A percentile compares a stretch with the other conserved stretches of the same genome.
These are phyloP conservation scores for Linderniella brevidens DNA, from an alignment of 257 asterid genomes.

Conservation along the genomic window DNA sequence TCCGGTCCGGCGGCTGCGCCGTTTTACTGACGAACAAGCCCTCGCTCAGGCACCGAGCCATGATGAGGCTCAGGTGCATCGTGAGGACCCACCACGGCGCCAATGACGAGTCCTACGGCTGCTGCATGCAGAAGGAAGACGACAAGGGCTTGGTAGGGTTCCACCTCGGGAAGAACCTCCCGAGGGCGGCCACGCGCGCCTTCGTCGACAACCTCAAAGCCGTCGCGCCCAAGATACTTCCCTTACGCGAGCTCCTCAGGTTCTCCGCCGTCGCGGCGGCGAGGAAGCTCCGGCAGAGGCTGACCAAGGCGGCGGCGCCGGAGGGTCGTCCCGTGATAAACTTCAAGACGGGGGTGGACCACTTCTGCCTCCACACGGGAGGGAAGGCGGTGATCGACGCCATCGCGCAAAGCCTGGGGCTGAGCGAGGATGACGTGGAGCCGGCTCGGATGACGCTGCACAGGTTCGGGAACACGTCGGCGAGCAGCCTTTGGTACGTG, in stretches of 20 bases:
- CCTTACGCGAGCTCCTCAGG: slow-evolving; percentile 39
- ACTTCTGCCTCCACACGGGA: slow-evolving; percentile 82
- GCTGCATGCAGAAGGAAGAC: slow-evolving; percentile 66
- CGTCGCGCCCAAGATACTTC: slow-evolving; percentile 54
- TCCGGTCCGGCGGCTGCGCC: slow-evolving; percentile 67
- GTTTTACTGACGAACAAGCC: slow-evolving; percentile 46
- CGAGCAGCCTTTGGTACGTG: slow-evolving; percentile 84
- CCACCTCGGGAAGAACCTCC: slow-evolving; percentile 54
- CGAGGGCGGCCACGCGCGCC: slow-evolving; percentile 69
- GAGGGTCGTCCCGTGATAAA: slow-evolving; percentile 28
- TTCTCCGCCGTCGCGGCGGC: slow-evolving; percentile 13
- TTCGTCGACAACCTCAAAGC: slow-evolving; percentile 59
- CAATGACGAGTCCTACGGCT: slow-evolving; percentile 42
- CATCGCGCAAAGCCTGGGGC: slow-evolving; percentile 27
- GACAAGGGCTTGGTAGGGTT: slow-evolving; percentile 40
- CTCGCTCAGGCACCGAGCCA: slow-evolving; percentile 16
- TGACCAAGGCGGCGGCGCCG: slow-evolving; percentile 15
- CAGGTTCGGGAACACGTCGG: slow-evolving; percentile 88
- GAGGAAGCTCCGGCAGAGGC: slow-evolving; percentile 12
- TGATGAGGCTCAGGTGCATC: slow-evolving; percentile 40
- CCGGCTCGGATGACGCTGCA: slow-evolving; percentile 97
- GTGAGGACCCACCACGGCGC: slow-evolving; percentile 78
- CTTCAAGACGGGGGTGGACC: slow-evolving; percentile 63
- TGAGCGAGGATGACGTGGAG: slow-evolving; percentile 60
- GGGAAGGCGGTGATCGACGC: slow-evolving; percentile 92